A percentile compares a stretch with the other conserved stretches of the same genome.
phyloP scores from a whole-genome alignment of 768 basidiomycete species.

The Tulasnella sp. region DNA sequence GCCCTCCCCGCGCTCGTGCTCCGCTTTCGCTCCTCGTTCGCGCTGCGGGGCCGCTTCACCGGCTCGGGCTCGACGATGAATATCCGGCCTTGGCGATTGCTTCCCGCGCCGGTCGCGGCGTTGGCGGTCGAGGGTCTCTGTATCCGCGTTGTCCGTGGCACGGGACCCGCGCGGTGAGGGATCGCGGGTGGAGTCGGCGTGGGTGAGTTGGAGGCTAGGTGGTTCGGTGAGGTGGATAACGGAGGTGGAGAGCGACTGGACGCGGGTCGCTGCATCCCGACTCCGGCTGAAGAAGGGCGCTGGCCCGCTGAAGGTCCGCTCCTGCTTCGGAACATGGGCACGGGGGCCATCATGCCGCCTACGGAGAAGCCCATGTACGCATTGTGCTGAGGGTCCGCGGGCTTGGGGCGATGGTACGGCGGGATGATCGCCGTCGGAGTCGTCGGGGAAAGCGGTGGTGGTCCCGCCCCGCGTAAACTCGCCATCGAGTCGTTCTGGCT shows the following conservation, averaged over 20 bases:
- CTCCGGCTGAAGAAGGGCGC: background rate
- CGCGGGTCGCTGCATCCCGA: background rate
- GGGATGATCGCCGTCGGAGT: background rate
- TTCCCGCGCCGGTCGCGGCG: background rate
- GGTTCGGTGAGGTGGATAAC: background rate
- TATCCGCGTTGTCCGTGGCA: background rate
- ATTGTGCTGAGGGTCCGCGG: background rate
- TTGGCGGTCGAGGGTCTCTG: background rate
- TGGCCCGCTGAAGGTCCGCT: background rate
- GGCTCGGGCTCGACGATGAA: background rate
- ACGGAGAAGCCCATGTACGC: background rate
- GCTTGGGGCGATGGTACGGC: background rate
- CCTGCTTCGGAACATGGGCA: background rate
- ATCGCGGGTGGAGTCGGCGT: background rate
- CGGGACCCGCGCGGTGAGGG: background rate
- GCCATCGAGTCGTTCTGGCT: background rate
- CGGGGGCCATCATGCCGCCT: slow-evolving; percentile 6
- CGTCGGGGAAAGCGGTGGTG: background rate
- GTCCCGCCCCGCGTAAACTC: background rate
- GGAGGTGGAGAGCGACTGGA: background rate
- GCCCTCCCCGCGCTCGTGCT: background rate
- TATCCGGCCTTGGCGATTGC: background rate
- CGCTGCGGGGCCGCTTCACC: background rate
- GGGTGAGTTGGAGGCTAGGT: background rate
- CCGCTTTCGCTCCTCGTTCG: background rate